phyloP scores from a whole-genome alignment of 2,329 filamentous ascomycete species.

The Botrytis medusae region DNA sequence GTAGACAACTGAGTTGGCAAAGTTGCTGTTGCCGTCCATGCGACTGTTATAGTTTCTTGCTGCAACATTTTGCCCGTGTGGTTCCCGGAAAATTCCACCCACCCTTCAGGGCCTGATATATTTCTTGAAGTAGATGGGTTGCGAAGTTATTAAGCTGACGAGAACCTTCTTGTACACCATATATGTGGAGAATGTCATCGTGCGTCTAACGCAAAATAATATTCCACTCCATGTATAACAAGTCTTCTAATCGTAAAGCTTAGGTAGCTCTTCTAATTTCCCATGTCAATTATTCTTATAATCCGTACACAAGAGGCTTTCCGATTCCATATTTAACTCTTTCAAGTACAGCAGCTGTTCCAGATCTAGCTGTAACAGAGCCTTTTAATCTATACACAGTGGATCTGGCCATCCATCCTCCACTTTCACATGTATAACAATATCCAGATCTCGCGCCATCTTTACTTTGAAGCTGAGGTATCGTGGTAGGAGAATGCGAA shows the following conservation, averaged over 20 bases:
- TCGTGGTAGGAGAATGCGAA: not conserved
- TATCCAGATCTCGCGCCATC: not conserved
- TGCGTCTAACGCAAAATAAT: not conserved
- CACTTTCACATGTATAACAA: not conserved
- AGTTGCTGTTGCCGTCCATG: not conserved
- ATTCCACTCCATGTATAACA: not conserved
- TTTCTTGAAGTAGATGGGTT: not conserved
- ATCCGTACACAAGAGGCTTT: too few species aligned
- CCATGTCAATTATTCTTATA: not conserved
- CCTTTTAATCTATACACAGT: not conserved
- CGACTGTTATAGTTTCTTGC: not conserved
- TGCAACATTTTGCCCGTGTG: not conserved
- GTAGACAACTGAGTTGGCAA: too few species aligned
- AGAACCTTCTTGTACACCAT: not conserved
- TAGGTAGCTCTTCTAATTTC: too few species aligned
- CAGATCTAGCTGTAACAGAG: not conserved
- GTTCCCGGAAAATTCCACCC: not conserved
- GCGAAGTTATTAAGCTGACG: not conserved
- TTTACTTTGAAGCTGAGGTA: not conserved
- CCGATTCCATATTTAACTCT: not conserved
- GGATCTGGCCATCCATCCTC: not conserved
- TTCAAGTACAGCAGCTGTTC: not conserved
- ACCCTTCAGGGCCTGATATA: not conserved
- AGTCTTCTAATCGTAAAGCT: not conserved
- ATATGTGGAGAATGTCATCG: not conserved